Evolutionary conservation across 208 protist genomes (phyloP), one percentile per base, ranked within the genome.

Genomic region (Acanthamoeba lenticulata): DNA sequence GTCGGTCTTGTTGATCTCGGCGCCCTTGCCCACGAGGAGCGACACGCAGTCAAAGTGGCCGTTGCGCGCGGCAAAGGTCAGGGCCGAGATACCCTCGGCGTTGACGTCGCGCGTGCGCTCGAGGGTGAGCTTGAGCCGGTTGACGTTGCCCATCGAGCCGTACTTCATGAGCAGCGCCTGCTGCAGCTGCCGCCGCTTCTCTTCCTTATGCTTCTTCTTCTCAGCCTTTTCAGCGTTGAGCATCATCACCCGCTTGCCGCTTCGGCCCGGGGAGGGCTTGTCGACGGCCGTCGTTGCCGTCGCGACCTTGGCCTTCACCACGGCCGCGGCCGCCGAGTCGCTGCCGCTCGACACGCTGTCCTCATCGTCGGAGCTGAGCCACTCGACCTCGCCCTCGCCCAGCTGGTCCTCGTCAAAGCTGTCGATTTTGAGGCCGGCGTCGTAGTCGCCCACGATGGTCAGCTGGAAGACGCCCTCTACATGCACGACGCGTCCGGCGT

Each of bases 101-200:
- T 92, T 74, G 60, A 92, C 60, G 36, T 92, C 86, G 49, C 57
- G 40, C 27, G 40, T 52, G n/a, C 42, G n/a, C 40, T 62, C 86
- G 27, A 92, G 47, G 36, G 86, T 52, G 38, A 74, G 47, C 57
- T 92, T 92, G 49, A 92, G 86, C 15, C 55, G 36, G 60, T 72
- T 72, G 47, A 92, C 44, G 57, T 92, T 92, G 47, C 86, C 86
- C 57, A 92, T 92, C 38, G 86, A 92, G 49, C 79, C 79, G 49
- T 88, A 88, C 49, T 88, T 88, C 49, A 62, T 88, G 21, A 88
- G 79, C 42, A 88, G 49, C 44, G 79, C 79, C 32, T 88, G 79
- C 49, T 88, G 79, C 79, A 65, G 44, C 19, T 88, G 44, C 49
- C 79, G 44, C 34, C 79, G 79, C 79, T 88, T 88, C 79, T 88